Evolutionary conservation across 768 basidiomycete genomes (phyloP).

Genomic region (Pholiota microspora): DNA sequence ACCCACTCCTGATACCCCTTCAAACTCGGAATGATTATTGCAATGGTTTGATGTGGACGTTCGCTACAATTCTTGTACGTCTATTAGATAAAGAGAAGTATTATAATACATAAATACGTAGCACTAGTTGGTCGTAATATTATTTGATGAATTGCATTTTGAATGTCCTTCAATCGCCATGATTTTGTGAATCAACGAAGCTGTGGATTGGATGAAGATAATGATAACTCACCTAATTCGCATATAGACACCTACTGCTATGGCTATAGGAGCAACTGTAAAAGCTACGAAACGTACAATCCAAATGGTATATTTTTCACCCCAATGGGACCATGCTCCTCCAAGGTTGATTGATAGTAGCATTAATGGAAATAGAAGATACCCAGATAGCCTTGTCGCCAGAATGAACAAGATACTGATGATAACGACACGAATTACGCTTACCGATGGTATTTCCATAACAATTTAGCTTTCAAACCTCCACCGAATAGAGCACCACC

Average conservation of each 20-base stretch:
- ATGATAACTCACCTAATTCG: conserved; percentile 52
- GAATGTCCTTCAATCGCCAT: conserved; percentile 39
- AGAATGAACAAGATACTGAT: not conserved
- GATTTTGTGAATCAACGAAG: not conserved
- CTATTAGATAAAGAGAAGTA: not conserved
- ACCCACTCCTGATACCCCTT: conserved; percentile 17
- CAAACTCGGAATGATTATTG: conserved; percentile 12
- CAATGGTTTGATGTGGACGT: not conserved
- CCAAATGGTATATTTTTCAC: conserved; percentile 30
- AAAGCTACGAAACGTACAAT: conserved; percentile 49
- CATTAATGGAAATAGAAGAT: conserved; percentile 59
- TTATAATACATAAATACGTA: too few species aligned
- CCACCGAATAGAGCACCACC: conserved; percentile 71
- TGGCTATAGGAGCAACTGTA: conserved; percentile 49
- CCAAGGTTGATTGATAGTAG: conserved; percentile 67
- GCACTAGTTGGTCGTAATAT: conserved; percentile 12
- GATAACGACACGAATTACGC: conserved; percentile 1
- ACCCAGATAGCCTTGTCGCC: conserved; percentile 64
- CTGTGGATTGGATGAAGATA: not conserved
- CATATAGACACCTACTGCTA: conserved; percentile 41
- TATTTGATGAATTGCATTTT: conserved; percentile 61
- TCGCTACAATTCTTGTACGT: not conserved
- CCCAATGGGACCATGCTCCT: conserved; percentile 70
- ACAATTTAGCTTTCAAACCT: conserved; percentile 60
- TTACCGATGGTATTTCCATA: conserved; percentile 87